phyloP scores from a whole-genome alignment of 2,329 filamentous ascomycete genomes.

The Cladophialophora carrionii region DNA sequence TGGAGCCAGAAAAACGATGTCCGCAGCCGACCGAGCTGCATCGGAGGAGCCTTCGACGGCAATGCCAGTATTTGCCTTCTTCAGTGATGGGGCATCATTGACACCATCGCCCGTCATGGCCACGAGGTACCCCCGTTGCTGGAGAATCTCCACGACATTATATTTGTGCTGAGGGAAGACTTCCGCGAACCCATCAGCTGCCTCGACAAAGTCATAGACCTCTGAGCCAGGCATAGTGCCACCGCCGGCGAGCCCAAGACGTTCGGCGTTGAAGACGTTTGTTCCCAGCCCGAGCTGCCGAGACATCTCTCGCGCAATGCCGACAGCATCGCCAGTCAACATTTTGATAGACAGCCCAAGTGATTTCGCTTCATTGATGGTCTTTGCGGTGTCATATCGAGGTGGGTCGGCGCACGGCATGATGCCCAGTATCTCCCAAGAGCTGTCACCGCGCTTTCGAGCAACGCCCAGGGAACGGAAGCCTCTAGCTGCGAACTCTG shows the following conservation, averaged over 20 bases:
- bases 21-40: slow-evolving; percentile 85
- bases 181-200: slow-evolving; percentile 91
- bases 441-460: slow-evolving; percentile 78
- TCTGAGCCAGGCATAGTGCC: slow-evolving; percentile 88
- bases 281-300: slow-evolving; percentile 88
- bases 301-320: slow-evolving; percentile 88
- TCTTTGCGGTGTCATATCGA: slow-evolving; percentile 86
- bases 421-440: slow-evolving; percentile 91
- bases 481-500: slow-evolving; percentile 88
- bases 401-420: slow-evolving; percentile 94
- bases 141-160: slow-evolving; percentile 88
- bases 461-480: slow-evolving; percentile 93
- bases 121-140: slow-evolving; percentile 90
- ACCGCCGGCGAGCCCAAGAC: slow-evolving; percentile 84
- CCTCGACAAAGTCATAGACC: slow-evolving; percentile 94
- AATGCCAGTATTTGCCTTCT: slow-evolving; percentile 96
- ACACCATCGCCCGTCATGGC: slow-evolving; percentile 97
- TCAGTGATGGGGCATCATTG: slow-evolving; percentile 88
- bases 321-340: slow-evolving; percentile 92
- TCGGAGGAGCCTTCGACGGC: slow-evolving; percentile 91
- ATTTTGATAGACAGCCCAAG: slow-evolving; percentile 92
- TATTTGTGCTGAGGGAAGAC: slow-evolving; percentile 97
- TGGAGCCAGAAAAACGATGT: slow-evolving; percentile 91
- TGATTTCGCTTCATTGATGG: slow-evolving; percentile 84
- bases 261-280: slow-evolving; percentile 92